These are phyloP conservation scores for Cystobasidium slooffiae DNA, from an alignment of 1,284 basidiomycete species.

Conservation along the genomic window DNA sequence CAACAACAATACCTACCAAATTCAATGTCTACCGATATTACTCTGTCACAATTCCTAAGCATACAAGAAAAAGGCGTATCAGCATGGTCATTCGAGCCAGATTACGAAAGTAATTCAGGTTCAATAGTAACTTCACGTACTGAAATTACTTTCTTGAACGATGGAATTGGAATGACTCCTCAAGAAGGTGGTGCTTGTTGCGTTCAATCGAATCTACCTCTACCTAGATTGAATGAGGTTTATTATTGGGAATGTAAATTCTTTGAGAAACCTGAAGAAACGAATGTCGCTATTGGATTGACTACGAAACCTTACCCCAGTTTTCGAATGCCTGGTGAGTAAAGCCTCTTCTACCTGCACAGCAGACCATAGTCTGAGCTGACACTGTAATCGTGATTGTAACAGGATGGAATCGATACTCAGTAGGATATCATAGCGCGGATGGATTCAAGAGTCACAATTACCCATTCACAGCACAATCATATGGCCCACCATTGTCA, in stretches of 20 bases:
- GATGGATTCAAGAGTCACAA: constrained; percentile 98
- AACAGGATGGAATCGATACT: constrained; percentile 77
- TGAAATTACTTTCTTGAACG: constrained; percentile 92
- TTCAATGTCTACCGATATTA: constrained; percentile 91
- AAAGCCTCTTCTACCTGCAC: neutral
- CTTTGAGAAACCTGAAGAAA: constrained; percentile 85
- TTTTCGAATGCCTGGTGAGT: constrained; percentile 74
- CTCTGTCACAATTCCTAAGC: constrained; percentile 91
- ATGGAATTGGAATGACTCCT: constrained; percentile 73
- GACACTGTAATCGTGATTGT: neutral
- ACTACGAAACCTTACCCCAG: constrained; percentile 94
- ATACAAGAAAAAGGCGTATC: constrained; percentile 98
- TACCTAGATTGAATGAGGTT: constrained; percentile 94
- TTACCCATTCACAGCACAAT: constrained; percentile 86
- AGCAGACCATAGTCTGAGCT: neutral
- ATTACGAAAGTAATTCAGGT: constrained; percentile 83
- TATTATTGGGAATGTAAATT: constrained; percentile 99
- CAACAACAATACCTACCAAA: constrained; percentile 90
- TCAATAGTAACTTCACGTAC: constrained; percentile 89
- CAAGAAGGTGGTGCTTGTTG: constrained; percentile 70
- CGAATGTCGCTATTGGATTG: constrained; percentile 82
- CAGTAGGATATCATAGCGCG: constrained; percentile 89
- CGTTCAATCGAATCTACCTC: constrained; percentile 90
- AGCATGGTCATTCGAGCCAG: constrained; percentile 95
- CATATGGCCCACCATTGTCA: constrained; percentile 82